A percentile compares a stretch with the other conserved stretches of the same genome.
phyloP scores from a whole-genome alignment of 306 rosid genomes.

The Begonia fuchsioides region DNA sequence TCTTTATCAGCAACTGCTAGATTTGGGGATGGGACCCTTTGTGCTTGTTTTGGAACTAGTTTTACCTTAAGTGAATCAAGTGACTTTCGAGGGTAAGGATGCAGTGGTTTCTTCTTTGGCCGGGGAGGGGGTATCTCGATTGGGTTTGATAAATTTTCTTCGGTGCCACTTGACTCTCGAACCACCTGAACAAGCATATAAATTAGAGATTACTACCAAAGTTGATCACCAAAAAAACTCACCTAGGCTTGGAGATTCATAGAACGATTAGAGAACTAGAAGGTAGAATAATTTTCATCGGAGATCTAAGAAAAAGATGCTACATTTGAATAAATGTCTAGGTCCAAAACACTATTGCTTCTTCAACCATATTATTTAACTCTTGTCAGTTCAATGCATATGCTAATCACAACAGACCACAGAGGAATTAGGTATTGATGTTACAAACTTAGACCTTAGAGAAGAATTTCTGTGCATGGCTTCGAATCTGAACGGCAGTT shows the following conservation, averaged over 20 bases:
- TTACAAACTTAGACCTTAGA: constrained; percentile 42
- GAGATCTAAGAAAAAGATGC: too few relatives aligned
- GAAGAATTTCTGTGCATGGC: constrained; percentile 93
- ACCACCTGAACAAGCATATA: constrained; percentile 33
- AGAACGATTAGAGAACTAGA: constrained; percentile 2
- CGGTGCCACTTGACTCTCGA: constrained; percentile 40
- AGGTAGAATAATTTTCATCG: neutral
- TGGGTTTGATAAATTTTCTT: constrained; percentile 44
- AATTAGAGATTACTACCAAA: neutral
- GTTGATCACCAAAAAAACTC: constrained; percentile 1
- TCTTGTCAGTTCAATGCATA: too few relatives aligned
- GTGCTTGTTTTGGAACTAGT: constrained; percentile 23
- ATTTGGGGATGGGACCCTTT: constrained; percentile 27
- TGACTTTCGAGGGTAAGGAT: constrained; percentile 79
- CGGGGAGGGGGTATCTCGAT: constrained; percentile 86
- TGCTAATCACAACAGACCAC: too few relatives aligned
- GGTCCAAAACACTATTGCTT: too few relatives aligned
- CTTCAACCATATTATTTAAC: too few relatives aligned
- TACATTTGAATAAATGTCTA: too few relatives aligned
- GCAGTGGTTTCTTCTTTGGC: constrained; percentile 71
- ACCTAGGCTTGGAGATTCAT: constrained; percentile 4
- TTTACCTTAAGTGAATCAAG: constrained; percentile 15
- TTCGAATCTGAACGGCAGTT: constrained; percentile 89
- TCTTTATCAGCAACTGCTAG: constrained; percentile 38
- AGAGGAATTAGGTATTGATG: too few relatives aligned